Evolutionary conservation across 164 flowering plant genomes (phyloP), one percentile per base, ranked within the genome.

Genomic region (Houttuynia cordata): DNA sequence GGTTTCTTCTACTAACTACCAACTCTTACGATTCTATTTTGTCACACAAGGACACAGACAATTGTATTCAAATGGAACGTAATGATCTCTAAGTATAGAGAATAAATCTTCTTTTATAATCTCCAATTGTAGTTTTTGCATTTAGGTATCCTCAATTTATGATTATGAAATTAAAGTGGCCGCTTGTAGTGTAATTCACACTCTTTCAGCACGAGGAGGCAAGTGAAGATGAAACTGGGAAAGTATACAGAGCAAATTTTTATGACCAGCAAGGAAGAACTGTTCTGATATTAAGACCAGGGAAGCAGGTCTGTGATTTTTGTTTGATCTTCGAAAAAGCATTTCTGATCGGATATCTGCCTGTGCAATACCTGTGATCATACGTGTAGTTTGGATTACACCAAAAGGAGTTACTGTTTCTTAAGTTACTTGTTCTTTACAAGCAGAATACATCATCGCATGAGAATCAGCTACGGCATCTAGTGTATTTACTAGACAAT

Each of bases 201-300:
- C 24, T 61, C 60, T 34, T 37, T 68, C 81, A 91, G 98, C 64
- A 66, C 74, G 92, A 91, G 70, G 89, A 88, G 62, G 88, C 95
- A 21, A 56, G 39, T 69, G 98, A 91, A 75, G 91, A 96, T 58
- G 96, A 83, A 73, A 91, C 96, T 14, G 98, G 98, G 51, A 91
- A 91, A 75, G 73, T 75, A 9, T 91, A 61, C 68, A 83, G 88
- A 67, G 96, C 98, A 56, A 74, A 67, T 70, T 91, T 91, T 69
- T 92, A 73, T 63, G 98, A 91, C 65, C 79, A 80, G 12, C 56
- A 69, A 30, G 96, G 95, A 37, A 81, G 95, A 71, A 73, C 84
- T 63, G 91, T 88, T 75, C 86, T 91, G 39, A 82, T 91, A 60
- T 64, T 90, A 83, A 82, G 96, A 78, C 97, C 99, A 64, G 99